Percentiles rank a stretch among this genome's conserved stretches.
phyloP scores from a whole-genome alignment of 306 rosid genomes.

The Fragaria iinumae region DNA sequence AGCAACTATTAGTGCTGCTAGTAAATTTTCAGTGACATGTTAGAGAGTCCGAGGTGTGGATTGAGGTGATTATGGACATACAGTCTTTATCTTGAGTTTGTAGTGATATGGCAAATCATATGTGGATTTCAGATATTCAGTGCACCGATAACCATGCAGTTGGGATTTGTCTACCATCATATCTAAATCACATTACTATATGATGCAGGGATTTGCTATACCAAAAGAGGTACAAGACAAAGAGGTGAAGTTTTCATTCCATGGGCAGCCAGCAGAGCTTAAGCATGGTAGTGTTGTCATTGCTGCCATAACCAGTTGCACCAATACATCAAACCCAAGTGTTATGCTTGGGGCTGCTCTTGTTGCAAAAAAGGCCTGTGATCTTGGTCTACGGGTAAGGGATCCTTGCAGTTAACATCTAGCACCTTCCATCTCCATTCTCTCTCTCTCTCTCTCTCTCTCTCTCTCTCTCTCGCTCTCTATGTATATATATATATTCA shows the following conservation, averaged over 20 bases:
- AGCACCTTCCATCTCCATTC: not conserved
- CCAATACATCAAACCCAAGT: slow-evolving; percentile 94
- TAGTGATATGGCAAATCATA: not conserved
- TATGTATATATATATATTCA: not conserved
- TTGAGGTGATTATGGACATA: not conserved
- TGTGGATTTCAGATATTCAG: not conserved
- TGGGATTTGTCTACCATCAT: not conserved
- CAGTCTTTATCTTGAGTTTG: not conserved
- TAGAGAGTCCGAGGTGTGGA: not conserved
- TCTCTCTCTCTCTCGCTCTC: not conserved
- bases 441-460: not conserved
- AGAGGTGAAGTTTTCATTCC: slow-evolving; percentile 73
- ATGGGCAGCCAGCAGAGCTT: slow-evolving; percentile 87
- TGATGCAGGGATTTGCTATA: slow-evolving; percentile 77
- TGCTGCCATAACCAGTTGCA: slow-evolving; percentile 97
- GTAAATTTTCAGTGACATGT: not conserved
- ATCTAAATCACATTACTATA: slow-evolving; percentile 16
- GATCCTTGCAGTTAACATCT: slow-evolving; percentile 9
- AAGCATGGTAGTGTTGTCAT: slow-evolving; percentile 89
- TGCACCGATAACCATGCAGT: not conserved
- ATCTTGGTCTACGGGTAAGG: slow-evolving; percentile 81
- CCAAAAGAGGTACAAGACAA: slow-evolving; percentile 81
- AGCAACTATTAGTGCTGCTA: not conserved
- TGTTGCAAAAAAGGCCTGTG: slow-evolving; percentile 86
- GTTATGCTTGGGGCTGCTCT: slow-evolving; percentile 99